phyloP scores from a whole-genome alignment of 2,329 filamentous ascomycete genomes.

The Periconia sp. region DNA sequence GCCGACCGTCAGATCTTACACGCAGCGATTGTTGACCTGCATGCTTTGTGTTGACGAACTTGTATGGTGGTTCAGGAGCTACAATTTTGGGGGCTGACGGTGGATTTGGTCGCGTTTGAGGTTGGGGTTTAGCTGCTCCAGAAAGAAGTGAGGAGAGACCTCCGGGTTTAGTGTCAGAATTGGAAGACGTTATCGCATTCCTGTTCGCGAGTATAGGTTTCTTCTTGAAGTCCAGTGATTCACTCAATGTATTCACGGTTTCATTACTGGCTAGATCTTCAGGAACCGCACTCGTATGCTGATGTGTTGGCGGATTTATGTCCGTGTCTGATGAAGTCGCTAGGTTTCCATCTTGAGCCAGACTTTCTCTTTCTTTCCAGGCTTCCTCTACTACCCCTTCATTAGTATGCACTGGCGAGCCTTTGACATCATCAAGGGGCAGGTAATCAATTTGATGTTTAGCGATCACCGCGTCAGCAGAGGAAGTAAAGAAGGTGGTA shows the following conservation, averaged over 20 bases:
- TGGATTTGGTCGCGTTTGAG: conserved; percentile 9
- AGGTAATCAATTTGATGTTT: conserved; percentile 67
- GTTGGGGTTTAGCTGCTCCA: conserved; percentile 6
- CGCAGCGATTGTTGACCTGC: conserved; percentile 82
- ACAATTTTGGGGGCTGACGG: conserved; percentile 5
- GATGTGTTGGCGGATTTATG: not conserved
- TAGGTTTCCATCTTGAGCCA: not conserved
- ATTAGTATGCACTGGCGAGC: not conserved
- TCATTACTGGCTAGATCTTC: no score
- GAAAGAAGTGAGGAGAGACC: conserved; percentile 31
- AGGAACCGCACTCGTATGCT: no score
- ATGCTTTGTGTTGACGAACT: conserved; percentile 76
- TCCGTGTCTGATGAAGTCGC: not conserved
- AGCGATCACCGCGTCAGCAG: conserved; percentile 76
- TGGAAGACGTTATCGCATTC: not conserved
- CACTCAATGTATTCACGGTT: not conserved
- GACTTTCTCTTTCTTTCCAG: not conserved
- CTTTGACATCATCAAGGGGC: not conserved
- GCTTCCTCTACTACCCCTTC: not conserved
- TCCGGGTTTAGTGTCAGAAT: conserved; percentile 5
- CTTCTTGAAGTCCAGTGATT: conserved; percentile 3
- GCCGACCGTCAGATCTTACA: conserved; percentile 75
- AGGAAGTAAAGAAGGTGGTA: conserved; percentile 73
- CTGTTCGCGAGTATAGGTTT: not conserved
- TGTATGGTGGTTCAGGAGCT: conserved; percentile 52